phyloP scores from a whole-genome alignment of 106 monocot species.

The Dioscorea alata region DNA sequence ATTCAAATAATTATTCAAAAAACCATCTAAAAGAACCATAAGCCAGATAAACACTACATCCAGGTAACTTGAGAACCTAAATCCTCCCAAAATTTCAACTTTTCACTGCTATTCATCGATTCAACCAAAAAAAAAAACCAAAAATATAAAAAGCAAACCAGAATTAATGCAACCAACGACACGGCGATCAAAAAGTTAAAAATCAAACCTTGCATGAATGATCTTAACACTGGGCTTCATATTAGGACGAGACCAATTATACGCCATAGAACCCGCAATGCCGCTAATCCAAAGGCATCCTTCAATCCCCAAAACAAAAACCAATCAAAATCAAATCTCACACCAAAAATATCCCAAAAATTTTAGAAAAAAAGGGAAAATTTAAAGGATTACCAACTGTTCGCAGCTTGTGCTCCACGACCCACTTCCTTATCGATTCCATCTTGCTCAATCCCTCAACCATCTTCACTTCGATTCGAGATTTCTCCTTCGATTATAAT shows the following conservation, averaged over 20 bases:
- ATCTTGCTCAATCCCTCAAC: constrained; percentile 28
- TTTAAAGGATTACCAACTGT: constrained; percentile 36
- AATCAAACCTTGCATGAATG: constrained; percentile 74
- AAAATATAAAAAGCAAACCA: too few relatives aligned
- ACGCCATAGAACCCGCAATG: constrained; percentile 66
- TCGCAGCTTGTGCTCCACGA: constrained; percentile 64
- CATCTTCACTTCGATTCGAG: constrained; percentile 12
- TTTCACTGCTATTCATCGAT: too few relatives aligned
- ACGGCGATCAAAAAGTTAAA: background rate
- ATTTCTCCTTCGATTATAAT: background rate
- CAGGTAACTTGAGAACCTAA: too few relatives aligned
- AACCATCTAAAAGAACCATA: too few relatives aligned
- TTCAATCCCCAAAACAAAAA: constrained; percentile 16
- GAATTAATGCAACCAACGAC: too few relatives aligned
- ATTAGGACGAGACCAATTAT: constrained; percentile 75
- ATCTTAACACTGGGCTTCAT: constrained; percentile 95
- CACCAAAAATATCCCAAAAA: background rate
- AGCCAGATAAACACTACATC: too few relatives aligned
- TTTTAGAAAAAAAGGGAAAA: background rate
- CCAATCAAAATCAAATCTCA: background rate
- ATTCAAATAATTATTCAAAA: too few relatives aligned
- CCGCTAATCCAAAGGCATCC: constrained; percentile 80
- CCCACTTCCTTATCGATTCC: constrained; percentile 52
- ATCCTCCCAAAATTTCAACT: too few relatives aligned
- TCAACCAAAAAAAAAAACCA: too few relatives aligned